A percentile compares a stretch with the other conserved stretches of the same genome.
These are phyloP conservation scores for Solanum chacoense DNA, from an alignment of 305 asterid genomes.

Conservation along the genomic window DNA sequence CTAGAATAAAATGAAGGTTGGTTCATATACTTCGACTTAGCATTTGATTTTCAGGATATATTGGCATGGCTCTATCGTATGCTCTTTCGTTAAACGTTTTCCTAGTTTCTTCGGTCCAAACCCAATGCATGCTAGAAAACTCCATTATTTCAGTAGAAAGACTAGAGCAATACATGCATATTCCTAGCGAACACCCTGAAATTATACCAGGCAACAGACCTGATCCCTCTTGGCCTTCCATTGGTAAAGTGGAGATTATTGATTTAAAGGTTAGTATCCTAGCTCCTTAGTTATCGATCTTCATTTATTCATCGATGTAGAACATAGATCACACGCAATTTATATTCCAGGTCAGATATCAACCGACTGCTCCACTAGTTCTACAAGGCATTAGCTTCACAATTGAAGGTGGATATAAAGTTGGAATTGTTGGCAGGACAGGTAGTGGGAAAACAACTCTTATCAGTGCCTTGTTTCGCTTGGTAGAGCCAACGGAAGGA, in stretches of 20 bases:
- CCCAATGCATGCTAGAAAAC: conserved; percentile 23
- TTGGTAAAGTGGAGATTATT: conserved; percentile 22
- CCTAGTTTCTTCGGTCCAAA: conserved; percentile 15
- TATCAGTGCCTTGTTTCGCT: conserved; percentile 25
- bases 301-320: not conserved
- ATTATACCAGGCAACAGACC: conserved; percentile 15
- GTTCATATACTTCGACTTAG: not conserved
- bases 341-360: conserved; percentile 21
- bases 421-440: conserved; percentile 34
- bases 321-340: not conserved
- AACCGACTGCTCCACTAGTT: conserved; percentile 22
- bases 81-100: conserved; percentile 19
- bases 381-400: conserved; percentile 29
- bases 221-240: conserved; percentile 13
- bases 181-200: conserved; percentile 24
- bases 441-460: conserved; percentile 36
- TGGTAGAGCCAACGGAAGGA: conserved; percentile 33
- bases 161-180: conserved; percentile 24
- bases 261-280: conserved; percentile 17
- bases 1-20: not conserved
- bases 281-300: not conserved
- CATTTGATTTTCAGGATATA: conserved; percentile 11
- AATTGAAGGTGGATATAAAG: conserved; percentile 22
- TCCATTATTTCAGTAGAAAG: conserved; percentile 25
- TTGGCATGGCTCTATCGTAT: conserved; percentile 36